A percentile compares a stretch with the other conserved stretches of the same genome.
These are phyloP conservation scores for Schizopora paradoxa DNA, from an alignment of 1,284 basidiomycete genomes.

Conservation along the genomic window DNA sequence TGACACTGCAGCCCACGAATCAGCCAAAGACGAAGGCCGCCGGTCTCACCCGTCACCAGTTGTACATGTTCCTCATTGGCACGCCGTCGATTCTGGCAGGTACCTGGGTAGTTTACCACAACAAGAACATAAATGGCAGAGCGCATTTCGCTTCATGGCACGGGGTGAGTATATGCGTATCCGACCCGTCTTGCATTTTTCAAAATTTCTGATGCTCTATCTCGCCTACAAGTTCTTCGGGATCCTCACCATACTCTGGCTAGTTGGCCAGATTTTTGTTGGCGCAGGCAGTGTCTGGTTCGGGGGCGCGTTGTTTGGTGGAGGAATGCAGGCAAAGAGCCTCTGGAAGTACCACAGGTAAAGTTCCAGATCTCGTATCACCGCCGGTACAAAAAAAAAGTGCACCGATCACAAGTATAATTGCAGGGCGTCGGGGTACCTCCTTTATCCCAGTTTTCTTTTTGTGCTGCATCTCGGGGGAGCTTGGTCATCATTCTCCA, in stretches of 20 bases:
- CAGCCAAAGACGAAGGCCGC: slow-evolving; percentile 60
- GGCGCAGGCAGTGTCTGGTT: slow-evolving; percentile 71
- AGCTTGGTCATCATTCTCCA: slow-evolving; percentile 54
- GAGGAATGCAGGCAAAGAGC: slow-evolving; percentile 56
- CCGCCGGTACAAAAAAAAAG: not conserved
- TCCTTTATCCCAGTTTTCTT: slow-evolving; percentile 50
- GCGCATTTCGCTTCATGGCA: slow-evolving; percentile 65
- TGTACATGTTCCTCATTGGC: slow-evolving; percentile 46
- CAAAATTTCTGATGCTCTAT: not conserved
- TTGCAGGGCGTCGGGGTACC: slow-evolving; percentile 57
- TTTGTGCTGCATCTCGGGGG: slow-evolving; percentile 59
- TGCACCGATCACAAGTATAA: not conserved
- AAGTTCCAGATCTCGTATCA: slow-evolving; percentile 18
- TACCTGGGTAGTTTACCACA: slow-evolving; percentile 46
- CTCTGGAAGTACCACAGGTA: slow-evolving; percentile 77
- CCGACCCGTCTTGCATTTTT: not conserved
- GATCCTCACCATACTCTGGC: slow-evolving; percentile 46
- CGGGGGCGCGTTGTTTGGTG: slow-evolving; percentile 55
- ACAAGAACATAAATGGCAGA: slow-evolving; percentile 43
- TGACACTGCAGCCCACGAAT: slow-evolving; percentile 71
- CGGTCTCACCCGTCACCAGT: slow-evolving; percentile 60
- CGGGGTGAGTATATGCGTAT: slow-evolving; percentile 39
- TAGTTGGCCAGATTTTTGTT: slow-evolving; percentile 47
- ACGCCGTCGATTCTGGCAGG: slow-evolving; percentile 52
- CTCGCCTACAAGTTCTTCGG: slow-evolving; percentile 45